phyloP scores from a whole-genome alignment of 148 eudicot genomes.

The Talinum fruticosum region DNA sequence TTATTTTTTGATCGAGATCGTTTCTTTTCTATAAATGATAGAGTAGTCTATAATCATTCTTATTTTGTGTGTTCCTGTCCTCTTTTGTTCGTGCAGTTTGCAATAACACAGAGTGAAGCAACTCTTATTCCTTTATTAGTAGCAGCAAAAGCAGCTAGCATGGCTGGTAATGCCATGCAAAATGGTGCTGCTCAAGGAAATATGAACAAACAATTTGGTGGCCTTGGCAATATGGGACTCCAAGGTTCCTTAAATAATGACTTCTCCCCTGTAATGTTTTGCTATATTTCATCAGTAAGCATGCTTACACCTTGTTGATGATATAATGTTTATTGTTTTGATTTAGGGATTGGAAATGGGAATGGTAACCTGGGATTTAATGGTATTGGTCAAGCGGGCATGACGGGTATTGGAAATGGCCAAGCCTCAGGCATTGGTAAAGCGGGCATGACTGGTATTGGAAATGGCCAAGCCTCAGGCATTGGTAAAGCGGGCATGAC shows the following conservation, averaged over 20 bases:
- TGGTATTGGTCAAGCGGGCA: background rate
- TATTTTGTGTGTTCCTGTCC: background rate
- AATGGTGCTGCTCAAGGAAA: background rate
- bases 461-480: too few relatives aligned
- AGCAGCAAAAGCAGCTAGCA: background rate
- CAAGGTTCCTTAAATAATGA: background rate
- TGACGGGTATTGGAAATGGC: too few relatives aligned
- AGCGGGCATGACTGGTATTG: background rate
- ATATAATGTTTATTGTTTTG: too few relatives aligned
- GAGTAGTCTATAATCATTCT: background rate
- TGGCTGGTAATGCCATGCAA: background rate
- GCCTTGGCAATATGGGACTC: background rate
- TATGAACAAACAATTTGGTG: background rate
- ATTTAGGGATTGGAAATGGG: too few relatives aligned
- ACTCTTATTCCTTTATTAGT: background rate
- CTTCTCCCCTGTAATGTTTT: too few relatives aligned
- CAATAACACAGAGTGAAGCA: background rate
- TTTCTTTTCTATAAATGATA: too few relatives aligned
- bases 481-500: background rate
- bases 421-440: background rate
- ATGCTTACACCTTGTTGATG: too few relatives aligned
- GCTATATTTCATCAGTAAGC: background rate
- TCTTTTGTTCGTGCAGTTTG: background rate
- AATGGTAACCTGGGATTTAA: too few relatives aligned
- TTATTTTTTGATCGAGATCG: background rate